Conservation (phyloP, 1,284 basidiomycete genomes). For the Sphagnurus paluster region DNA sequence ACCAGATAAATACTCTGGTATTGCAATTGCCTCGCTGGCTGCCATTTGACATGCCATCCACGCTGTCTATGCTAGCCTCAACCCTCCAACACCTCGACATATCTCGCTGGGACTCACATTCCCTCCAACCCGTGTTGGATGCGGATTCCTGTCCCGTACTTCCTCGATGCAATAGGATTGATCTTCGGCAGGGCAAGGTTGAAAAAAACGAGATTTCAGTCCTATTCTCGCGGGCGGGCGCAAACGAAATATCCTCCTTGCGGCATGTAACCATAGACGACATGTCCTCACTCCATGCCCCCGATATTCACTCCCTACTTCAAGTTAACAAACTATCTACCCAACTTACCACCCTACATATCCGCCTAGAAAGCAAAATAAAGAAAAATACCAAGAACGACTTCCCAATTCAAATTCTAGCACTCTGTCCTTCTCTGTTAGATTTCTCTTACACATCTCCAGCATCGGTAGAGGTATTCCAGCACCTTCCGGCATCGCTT, state of each 20-base stretch:
- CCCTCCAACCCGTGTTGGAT: background rate
- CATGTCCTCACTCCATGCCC: background rate
- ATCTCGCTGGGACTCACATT: conserved; percentile 1
- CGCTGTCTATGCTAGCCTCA: background rate
- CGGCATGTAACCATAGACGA: conserved; percentile 1
- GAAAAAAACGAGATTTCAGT: background rate
- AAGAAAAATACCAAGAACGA: conserved; percentile 4
- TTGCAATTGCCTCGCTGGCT: background rate
- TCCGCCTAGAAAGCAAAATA: background rate
- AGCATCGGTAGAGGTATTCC: conserved; percentile 6
- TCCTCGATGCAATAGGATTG: conserved; percentile 1
- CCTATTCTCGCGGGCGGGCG: background rate
- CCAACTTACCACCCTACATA: conserved; percentile 1
- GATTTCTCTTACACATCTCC: conserved; percentile 11
- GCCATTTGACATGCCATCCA: background rate
- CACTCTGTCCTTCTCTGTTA: conserved; percentile 2
- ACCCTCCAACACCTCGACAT: conserved; percentile 4
- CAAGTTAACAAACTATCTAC: conserved; percentile 1
- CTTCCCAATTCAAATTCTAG: conserved; percentile 4
- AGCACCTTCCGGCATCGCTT: conserved; percentile 5
- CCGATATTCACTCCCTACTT: conserved; percentile 1
- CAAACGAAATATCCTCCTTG: background rate
- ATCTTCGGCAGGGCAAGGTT: background rate
- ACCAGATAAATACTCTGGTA: conserved; percentile 2
- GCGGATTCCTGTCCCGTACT: background rate